phyloP scores from a whole-genome alignment of 495 filamentous ascomycete species.

The Sphaerosporella brunnea region DNA sequence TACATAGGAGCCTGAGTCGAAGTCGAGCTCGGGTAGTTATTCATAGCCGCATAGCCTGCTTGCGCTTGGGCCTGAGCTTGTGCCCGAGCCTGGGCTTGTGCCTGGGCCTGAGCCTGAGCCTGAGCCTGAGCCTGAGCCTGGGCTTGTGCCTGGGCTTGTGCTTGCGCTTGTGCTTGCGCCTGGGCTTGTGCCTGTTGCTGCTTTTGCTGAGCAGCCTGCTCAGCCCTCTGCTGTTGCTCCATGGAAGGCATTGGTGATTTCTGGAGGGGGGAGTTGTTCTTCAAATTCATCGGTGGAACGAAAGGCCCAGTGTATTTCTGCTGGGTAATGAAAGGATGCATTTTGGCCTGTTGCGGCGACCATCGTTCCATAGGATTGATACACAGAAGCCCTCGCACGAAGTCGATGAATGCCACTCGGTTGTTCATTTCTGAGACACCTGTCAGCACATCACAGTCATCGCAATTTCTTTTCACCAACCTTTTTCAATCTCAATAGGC shows the following conservation, averaged over 20 bases:
- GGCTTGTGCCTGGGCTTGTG: slow-evolving; percentile 38
- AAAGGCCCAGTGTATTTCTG: slow-evolving; percentile 93
- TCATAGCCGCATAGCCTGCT: slow-evolving; percentile 8
- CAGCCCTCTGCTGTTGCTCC: slow-evolving; percentile 88
- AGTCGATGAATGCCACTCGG: slow-evolving; percentile 95
- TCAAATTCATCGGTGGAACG: slow-evolving; percentile 92
- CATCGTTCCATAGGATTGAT: slow-evolving; percentile 95
- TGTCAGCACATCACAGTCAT: background rate
- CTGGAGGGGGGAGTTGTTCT: slow-evolving; percentile 47
- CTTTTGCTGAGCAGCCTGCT: slow-evolving; percentile 39
- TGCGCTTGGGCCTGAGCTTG: slow-evolving; percentile 25
- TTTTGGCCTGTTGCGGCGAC: slow-evolving; percentile 93
- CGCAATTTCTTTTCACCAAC: slow-evolving; percentile 35
- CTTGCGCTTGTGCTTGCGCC: slow-evolving; percentile 32
- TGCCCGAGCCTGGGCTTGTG: slow-evolving; percentile 41
- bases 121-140: slow-evolving; percentile 34
- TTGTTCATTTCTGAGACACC: slow-evolving; percentile 75
- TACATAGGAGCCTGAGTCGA: slow-evolving; percentile 54
- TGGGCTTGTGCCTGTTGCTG: slow-evolving; percentile 40
- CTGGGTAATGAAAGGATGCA: slow-evolving; percentile 98
- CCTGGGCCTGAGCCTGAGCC: slow-evolving; percentile 29
- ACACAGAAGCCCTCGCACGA: slow-evolving; percentile 82
- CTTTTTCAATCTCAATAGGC: slow-evolving; percentile 84
- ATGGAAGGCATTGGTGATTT: slow-evolving; percentile 89
- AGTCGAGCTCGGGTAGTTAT: background rate